Base-by-base conservation (phyloP, 2,329 filamentous ascomycete species). In the Fusarium coffeatum region DNA sequence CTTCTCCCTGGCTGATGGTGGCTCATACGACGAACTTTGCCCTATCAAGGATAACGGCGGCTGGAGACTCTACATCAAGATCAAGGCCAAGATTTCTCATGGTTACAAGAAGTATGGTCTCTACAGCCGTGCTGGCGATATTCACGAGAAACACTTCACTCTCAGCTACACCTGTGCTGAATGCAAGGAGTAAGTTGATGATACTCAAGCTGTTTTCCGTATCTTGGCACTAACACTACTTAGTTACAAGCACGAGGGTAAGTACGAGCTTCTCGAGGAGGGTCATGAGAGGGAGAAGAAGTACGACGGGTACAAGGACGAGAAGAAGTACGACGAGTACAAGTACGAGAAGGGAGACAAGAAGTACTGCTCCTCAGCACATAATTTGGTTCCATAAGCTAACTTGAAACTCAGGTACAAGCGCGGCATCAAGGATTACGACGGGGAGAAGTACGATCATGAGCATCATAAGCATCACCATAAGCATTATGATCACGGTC, bases 11-110 rank as follows among this genome's bases (percentile, higher is more conserved):
- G 69, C 70, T 25, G 60, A 73, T 30, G 74, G 72, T 7, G 72
- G 72, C 34, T 73, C 71, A 6, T 66, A 69, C 60, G 55, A 68
- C 34, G 66, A 76, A 27, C 68, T 76, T 55, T 76, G 74, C 59
- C 74, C 74, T 42, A 62, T 76, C 20, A 41, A 73, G 45, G 70
- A 62, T 13, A 62, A 74, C 18, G 74, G 74, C n/a, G 71, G 72
- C 22, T 76, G 74, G 74, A 68, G 72, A 59, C 74, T 73, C 28
- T 76, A 76, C 55, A 72, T 76, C 55, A 70, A 71, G 64, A 68
- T 76, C 62, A 72, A 75, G 69, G 74, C 57, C 28, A 61, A 55
- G 28, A 64, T 75, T 30, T 43, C 60, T 15, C 69, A 74, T 15
- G 71, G 71, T 20, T 43, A 72, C 53, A 66, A 74, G 58, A 73